Evolutionary conservation across 2,329 filamentous ascomycete species (phyloP), one percentile per base, ranked within the genome.

Genomic region (Harringtonia aguacate): DNA sequence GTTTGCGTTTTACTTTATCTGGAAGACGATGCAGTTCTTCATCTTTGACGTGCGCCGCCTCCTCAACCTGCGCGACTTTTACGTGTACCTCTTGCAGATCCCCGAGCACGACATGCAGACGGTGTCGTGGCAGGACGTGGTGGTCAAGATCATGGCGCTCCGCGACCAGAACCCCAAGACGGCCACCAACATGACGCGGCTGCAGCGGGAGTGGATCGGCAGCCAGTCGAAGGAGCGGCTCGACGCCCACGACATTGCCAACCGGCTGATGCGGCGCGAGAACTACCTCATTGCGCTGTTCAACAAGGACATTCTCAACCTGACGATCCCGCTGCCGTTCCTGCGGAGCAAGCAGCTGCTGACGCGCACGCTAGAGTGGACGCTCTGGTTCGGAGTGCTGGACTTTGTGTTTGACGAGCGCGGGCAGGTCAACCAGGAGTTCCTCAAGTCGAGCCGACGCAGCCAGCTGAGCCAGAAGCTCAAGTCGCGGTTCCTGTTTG

Each of bases 241-340:
- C 53, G 92, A 95, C 62, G 92, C 92, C 12, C 87, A 95, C 55
- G 92, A 95, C 57, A 97, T 98, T 59, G 92, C 92, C 8, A 98
- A 97, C 58, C 79, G 92, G 28, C 66, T 98, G 37, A 97, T 98
- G 92, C 82, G 92, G 47, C 84, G 86, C 57, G 90, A 95, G 50
- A 98, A 98, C 57, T 98, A 95, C 55, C 76, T 95, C 50, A 95
- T 98, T 55, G 92, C 92, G 5, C 72, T 98, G 55, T 87, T 97
- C 66, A 98, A 98, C 69, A 97, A 98, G 61, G 92, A 97, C 48
- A 78, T 97, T 31, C 64, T 98, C 35, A 82, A 98, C 57, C 69
- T 97, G 37, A 88, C 85, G 0, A 73, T 95, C 3, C 86, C 87
- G 2, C 63, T 98, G 3, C 92, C 92, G 0, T 89, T 95, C 50